phyloP scores from a whole-genome alignment of 768 basidiomycete species.

The Tylopilus balloui region DNA sequence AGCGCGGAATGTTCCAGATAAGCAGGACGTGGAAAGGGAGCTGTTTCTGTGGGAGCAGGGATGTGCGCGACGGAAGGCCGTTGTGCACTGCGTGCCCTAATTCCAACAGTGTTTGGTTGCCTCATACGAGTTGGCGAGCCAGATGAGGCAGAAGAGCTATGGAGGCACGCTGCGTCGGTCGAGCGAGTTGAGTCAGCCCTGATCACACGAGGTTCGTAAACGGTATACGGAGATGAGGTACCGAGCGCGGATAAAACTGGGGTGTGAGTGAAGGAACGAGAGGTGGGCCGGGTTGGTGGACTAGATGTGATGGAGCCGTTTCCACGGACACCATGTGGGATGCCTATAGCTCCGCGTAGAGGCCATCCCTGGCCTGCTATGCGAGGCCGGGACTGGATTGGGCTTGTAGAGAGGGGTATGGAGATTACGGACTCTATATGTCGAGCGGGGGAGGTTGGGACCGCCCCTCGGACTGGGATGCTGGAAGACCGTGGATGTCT shows the following conservation, averaged over 20 bases:
- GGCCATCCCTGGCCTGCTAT: slow-evolving; percentile 33
- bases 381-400: slow-evolving; percentile 39
- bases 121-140: slow-evolving; percentile 46
- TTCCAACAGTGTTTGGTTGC: slow-evolving; percentile 39
- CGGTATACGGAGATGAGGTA: slow-evolving; percentile 28
- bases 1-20: slow-evolving; percentile 77
- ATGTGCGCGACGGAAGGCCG: slow-evolving; percentile 29
- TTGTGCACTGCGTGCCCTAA: slow-evolving; percentile 20
- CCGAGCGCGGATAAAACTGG: slow-evolving; percentile 31
- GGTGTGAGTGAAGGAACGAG: slow-evolving; percentile 42
- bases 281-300: slow-evolving; percentile 39
- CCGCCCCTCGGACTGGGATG: slow-evolving; percentile 54
- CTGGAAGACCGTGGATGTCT: slow-evolving; percentile 60
- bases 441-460: slow-evolving; percentile 45
- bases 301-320: slow-evolving; percentile 31
- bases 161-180: slow-evolving; percentile 41
- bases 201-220: slow-evolving; percentile 66
- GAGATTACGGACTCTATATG: slow-evolving; percentile 64
- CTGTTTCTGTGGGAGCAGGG: slow-evolving; percentile 29
- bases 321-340: slow-evolving; percentile 38
- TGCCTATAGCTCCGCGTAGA: slow-evolving; percentile 33
- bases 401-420: slow-evolving; percentile 46
- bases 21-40: slow-evolving; percentile 57
- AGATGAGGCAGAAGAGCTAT: slow-evolving; percentile 34
- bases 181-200: slow-evolving; percentile 47